Conservation (phyloP, 2,329 filamentous ascomycete genomes). For the Thelonectria rubi region DNA sequence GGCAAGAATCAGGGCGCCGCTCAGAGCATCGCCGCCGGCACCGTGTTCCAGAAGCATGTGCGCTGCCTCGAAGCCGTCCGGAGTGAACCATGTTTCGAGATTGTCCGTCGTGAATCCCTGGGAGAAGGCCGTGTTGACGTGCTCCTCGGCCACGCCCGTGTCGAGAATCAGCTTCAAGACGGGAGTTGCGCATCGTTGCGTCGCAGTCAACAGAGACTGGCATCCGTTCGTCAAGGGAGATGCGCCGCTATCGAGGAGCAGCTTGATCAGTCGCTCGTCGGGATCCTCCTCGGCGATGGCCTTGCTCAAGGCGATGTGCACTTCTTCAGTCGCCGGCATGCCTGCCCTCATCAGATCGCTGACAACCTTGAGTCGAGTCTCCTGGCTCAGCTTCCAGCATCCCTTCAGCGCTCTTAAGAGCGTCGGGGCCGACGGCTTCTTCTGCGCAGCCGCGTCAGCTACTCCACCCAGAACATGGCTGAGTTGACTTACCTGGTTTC, state of each 20-base stretch:
- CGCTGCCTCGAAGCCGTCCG: slow-evolving; percentile 57
- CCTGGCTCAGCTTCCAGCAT: slow-evolving; percentile 60
- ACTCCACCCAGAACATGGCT: slow-evolving; percentile 11
- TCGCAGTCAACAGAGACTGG: slow-evolving; percentile 61
- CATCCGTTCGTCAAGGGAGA: slow-evolving; percentile 62
- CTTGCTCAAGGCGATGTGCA: slow-evolving; percentile 60
- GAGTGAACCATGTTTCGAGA: slow-evolving; percentile 56
- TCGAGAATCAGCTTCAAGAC: slow-evolving; percentile 55
- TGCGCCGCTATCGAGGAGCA: slow-evolving; percentile 61
- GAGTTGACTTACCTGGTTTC: slow-evolving; percentile 51
- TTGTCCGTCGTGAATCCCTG: slow-evolving; percentile 55
- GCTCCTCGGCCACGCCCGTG: slow-evolving; percentile 51
- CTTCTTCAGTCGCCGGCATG: slow-evolving; percentile 56
- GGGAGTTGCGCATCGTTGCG: slow-evolving; percentile 49
- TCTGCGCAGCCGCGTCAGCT: slow-evolving; percentile 45
- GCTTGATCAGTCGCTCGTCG: slow-evolving; percentile 56
- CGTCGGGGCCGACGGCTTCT: slow-evolving; percentile 57
- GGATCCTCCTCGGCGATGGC: slow-evolving; percentile 63
- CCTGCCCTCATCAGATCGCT: slow-evolving; percentile 62
- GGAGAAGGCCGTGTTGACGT: slow-evolving; percentile 57
- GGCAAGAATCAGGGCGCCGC: slow-evolving; percentile 55
- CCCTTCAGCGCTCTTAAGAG: slow-evolving; percentile 62
- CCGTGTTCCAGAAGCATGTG: slow-evolving; percentile 60
- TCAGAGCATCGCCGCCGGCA: slow-evolving; percentile 56
- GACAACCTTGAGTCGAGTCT: slow-evolving; percentile 58